Percentiles rank a stretch among this genome's conserved stretches.
These are phyloP conservation scores for Xerocomus potaroensis DNA, from an alignment of 768 basidiomycete species.

Conservation along the genomic window DNA sequence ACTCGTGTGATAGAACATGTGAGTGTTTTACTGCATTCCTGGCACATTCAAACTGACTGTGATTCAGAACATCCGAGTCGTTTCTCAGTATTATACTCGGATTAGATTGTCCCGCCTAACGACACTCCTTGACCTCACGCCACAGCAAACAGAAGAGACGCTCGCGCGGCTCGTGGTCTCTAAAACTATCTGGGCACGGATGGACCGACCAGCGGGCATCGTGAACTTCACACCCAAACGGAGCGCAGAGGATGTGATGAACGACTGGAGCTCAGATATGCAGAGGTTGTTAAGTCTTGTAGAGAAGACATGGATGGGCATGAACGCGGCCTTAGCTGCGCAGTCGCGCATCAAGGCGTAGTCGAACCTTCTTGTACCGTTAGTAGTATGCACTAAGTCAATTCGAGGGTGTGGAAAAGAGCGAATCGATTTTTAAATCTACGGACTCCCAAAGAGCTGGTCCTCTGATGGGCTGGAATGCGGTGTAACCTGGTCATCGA, in stretches of 20 bases:
- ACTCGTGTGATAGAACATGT: slow-evolving; percentile 97
- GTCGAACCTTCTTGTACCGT: slow-evolving; percentile 16
- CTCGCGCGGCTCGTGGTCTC: slow-evolving; percentile 88
- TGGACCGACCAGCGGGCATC: slow-evolving; percentile 88
- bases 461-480: slow-evolving; percentile 21
- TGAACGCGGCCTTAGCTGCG: slow-evolving; percentile 86
- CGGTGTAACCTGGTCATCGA: slow-evolving; percentile 34
- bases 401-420: no score
- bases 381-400: no score
- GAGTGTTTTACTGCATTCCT: slow-evolving; percentile 28
- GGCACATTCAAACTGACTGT: not conserved
- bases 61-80: slow-evolving; percentile 87
- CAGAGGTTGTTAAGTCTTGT: slow-evolving; percentile 85
- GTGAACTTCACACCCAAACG: slow-evolving; percentile 83
- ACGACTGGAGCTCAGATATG: slow-evolving; percentile 98
- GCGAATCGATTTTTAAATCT: slow-evolving; percentile 3
- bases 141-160: slow-evolving; percentile 80
- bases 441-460: slow-evolving; percentile 19
- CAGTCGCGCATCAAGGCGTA: slow-evolving; percentile 58
- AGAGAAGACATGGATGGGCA: slow-evolving; percentile 99
- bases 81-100: slow-evolving; percentile 91
- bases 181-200: slow-evolving; percentile 89
- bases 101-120: slow-evolving; percentile 83
- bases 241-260: slow-evolving; percentile 90
- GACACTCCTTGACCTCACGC: slow-evolving; percentile 79